Evolutionary conservation across 768 basidiomycete species (phyloP), one percentile per base, ranked within the genome.

Genomic region (Gloeostereum incarnatum): DNA sequence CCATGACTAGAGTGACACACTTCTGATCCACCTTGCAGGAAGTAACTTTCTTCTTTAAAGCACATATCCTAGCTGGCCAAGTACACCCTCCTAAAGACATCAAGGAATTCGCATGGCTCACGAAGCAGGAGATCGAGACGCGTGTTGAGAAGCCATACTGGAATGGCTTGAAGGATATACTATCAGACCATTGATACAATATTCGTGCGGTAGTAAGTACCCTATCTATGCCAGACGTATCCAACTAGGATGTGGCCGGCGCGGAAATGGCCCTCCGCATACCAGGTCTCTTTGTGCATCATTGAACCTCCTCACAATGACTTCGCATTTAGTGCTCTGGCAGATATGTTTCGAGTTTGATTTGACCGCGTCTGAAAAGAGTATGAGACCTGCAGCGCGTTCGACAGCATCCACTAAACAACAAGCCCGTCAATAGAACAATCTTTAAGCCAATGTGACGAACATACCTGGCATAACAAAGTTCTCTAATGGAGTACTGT

Each of bases 341-440:
- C 94, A 99, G 26, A 99, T 84, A 49, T 92, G 81, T 50, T 80
- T 89, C 7, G 89, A 81, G 2, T 63, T 54, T 8, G 59, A 48
- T 56, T 93, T 94, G 48, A 96, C 62, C 18, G 68, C 69, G 29
- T 86, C 80, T 0, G 91, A 85, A 61, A 97, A 87, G n/a, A 97
- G 62, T 0, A 73, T 78, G 37, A 97, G 69, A 0, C 92, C 92
- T 0, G 94, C 82, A 9, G 90, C 84, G 38, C 78, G 73, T 60
- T 99, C 96, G 27, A 99, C 92, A 0, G 81, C 71, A 44, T 96
- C 93, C 40, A 99, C 93, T 94, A 46, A 2, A 33, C n/a, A n/a
- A n/a, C n/a, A n/a, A n/a, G n/a, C 24, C 32, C 7, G 19, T 7
- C 7, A 21, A 22, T 16, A n/a, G 23, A 42, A n/a, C n/a, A n/a